Conservation (phyloP, 768 basidiomycete genomes). For the Sutorius australiensis region DNA sequence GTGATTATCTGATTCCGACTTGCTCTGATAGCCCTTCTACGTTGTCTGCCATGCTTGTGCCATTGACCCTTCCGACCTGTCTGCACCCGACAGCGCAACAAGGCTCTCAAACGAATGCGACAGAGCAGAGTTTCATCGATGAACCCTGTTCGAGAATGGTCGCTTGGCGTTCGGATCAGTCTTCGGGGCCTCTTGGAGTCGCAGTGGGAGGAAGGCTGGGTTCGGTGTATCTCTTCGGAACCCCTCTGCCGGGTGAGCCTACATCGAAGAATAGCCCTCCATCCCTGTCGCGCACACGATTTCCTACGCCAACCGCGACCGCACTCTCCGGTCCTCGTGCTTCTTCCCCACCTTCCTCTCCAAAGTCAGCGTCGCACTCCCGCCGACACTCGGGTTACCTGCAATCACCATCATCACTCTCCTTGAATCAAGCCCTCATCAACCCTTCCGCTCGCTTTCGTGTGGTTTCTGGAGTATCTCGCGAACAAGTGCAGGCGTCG, state of each 20-base stretch:
- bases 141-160: conserved; percentile 16
- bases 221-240: conserved; percentile 29
- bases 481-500: conserved; percentile 69
- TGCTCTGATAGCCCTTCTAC: neutral
- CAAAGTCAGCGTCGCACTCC: conserved; percentile 18
- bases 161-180: conserved; percentile 14
- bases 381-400: conserved; percentile 27
- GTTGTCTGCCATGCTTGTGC: conserved; percentile 22
- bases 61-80: conserved; percentile 22
- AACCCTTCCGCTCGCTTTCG: conserved; percentile 53
- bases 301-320: conserved; percentile 1
- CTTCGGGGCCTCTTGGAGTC: conserved; percentile 10
- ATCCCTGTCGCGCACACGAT: conserved; percentile 13
- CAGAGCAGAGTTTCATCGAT: conserved; percentile 25
- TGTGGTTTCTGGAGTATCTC: conserved; percentile 68
- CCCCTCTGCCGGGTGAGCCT: conserved; percentile 22
- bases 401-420: conserved; percentile 37
- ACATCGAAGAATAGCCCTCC: conserved; percentile 1
- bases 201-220: conserved; percentile 23
- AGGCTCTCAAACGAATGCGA: conserved; percentile 6
- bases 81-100: conserved; percentile 7
- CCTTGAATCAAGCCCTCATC: conserved; percentile 43
- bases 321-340: conserved; percentile 7
- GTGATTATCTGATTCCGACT: neutral
- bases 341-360: conserved; percentile 21